phyloP scores from a whole-genome alignment of 768 basidiomycete genomes.

The Boletus vinaceobasis region DNA sequence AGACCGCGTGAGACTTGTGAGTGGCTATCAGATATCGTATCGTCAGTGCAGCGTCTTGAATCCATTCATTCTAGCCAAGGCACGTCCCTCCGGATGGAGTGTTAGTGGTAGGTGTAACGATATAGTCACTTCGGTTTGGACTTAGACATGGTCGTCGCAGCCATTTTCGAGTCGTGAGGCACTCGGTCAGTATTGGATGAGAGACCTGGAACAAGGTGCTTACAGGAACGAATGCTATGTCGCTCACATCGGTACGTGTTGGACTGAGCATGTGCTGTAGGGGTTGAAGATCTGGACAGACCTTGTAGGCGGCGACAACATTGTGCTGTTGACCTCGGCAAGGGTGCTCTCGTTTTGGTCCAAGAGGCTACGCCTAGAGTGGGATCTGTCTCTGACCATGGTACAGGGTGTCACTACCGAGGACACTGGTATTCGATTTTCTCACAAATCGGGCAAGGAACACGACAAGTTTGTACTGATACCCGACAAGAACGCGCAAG shows the following conservation, averaged over 20 bases:
- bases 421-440: conserved; percentile 85
- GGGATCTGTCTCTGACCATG: conserved; percentile 87
- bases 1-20: conserved; percentile 78
- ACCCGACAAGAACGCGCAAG: conserved; percentile 68
- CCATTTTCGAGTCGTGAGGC: conserved; percentile 89
- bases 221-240: conserved; percentile 85
- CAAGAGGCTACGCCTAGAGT: conserved; percentile 77
- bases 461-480: conserved; percentile 76
- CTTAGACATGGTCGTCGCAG: conserved; percentile 36
- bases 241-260: conserved; percentile 78
- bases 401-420: conserved; percentile 88
- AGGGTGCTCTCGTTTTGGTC: conserved; percentile 84
- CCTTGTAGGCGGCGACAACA: conserved; percentile 74
- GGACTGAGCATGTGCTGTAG: neutral
- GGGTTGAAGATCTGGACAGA: conserved; percentile 40
- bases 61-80: conserved; percentile 56
- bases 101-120: conserved; percentile 57
- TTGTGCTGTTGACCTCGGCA: conserved; percentile 74
- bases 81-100: conserved; percentile 86
- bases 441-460: conserved; percentile 73
- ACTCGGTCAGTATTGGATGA: conserved; percentile 95
- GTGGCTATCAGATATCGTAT: conserved; percentile 21
- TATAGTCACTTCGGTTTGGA: neutral
- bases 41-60: conserved; percentile 3
- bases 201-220: conserved; percentile 84